Evolutionary conservation across 768 basidiomycete genomes (phyloP).

Genomic region (Naganishia onofrii): DNA sequence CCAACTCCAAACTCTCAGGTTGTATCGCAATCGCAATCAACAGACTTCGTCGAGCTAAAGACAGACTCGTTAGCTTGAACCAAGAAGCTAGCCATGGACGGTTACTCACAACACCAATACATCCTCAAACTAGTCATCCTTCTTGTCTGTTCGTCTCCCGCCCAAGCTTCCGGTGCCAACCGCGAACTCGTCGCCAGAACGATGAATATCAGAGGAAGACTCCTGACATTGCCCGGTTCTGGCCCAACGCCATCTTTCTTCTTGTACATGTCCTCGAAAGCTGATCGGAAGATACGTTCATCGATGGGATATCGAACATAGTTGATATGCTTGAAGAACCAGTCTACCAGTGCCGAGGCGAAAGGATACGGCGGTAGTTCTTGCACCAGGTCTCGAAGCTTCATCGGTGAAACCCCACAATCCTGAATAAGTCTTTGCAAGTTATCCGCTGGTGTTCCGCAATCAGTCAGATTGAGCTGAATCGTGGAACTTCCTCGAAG

Average conservation of each 20-base stretch:
- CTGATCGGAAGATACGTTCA: constrained; percentile 74
- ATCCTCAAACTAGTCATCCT: constrained; percentile 80
- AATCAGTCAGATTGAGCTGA: constrained; percentile 44
- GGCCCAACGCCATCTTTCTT: constrained; percentile 31
- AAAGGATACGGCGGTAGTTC: constrained; percentile 77
- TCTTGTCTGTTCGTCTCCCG: constrained; percentile 70
- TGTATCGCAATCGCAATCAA: constrained; percentile 90
- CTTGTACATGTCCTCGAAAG: constrained; percentile 62
- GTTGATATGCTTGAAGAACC: constrained; percentile 66
- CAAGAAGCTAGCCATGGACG: background rate
- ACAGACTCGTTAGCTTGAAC: background rate
- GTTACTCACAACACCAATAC: constrained; percentile 94
- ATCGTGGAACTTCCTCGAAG: constrained; percentile 39
- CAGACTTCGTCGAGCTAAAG: constrained; percentile 74
- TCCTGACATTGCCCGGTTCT: constrained; percentile 32
- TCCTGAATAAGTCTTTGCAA: constrained; percentile 82
- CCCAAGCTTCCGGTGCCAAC: constrained; percentile 78
- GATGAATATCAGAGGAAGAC: constrained; percentile 83
- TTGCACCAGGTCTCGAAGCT: constrained; percentile 81
- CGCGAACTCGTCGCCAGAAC: constrained; percentile 83
- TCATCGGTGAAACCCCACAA: constrained; percentile 86
- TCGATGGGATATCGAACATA: constrained; percentile 91
- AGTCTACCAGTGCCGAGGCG: constrained; percentile 74
- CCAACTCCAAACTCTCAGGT: constrained; percentile 84
- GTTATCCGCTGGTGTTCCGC: constrained; percentile 67